phyloP scores from a whole-genome alignment of 2,329 filamentous ascomycete genomes.

The Tolypocladium guangdongense region DNA sequence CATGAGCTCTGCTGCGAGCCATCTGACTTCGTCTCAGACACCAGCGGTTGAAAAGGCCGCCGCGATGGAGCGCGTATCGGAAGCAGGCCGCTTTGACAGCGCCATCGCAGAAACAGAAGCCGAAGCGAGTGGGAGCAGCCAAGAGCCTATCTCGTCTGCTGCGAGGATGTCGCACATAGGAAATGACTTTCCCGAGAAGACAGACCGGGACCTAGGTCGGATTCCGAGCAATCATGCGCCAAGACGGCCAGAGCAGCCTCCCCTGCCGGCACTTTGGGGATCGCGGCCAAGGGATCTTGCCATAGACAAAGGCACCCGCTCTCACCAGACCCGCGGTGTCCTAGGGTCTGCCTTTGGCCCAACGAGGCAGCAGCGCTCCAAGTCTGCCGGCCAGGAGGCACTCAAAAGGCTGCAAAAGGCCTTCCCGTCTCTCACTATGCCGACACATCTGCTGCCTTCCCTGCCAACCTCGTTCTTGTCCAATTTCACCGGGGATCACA shows the following conservation, averaged over 20 bases:
- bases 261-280: slow-evolving; percentile 19
- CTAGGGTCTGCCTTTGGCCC: slow-evolving; percentile 37
- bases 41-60: slow-evolving; percentile 47
- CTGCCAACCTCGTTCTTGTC: slow-evolving; percentile 29
- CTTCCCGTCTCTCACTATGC: slow-evolving; percentile 36
- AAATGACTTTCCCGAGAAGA: background rate
- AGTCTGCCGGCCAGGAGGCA: slow-evolving; percentile 45
- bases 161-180: slow-evolving; percentile 3
- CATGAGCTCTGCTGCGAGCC: slow-evolving; percentile 44
- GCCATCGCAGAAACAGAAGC: slow-evolving; percentile 6
- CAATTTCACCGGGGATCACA: slow-evolving; percentile 20
- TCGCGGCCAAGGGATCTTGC: slow-evolving; percentile 9
- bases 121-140: slow-evolving; percentile 10
- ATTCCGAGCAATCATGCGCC: background rate
- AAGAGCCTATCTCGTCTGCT: slow-evolving; percentile 10
- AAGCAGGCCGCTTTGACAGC: slow-evolving; percentile 10
- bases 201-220: background rate
- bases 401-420: slow-evolving; percentile 46
- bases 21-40: slow-evolving; percentile 42
- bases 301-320: slow-evolving; percentile 7
- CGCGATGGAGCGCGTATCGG: slow-evolving; percentile 34
- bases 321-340: slow-evolving; percentile 16
- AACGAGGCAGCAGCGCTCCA: slow-evolving; percentile 36
- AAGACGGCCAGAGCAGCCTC: slow-evolving; percentile 1
- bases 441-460: slow-evolving; percentile 26